phyloP scores from a whole-genome alignment of 768 basidiomycete genomes.

The Cystobasidium onofrii region DNA sequence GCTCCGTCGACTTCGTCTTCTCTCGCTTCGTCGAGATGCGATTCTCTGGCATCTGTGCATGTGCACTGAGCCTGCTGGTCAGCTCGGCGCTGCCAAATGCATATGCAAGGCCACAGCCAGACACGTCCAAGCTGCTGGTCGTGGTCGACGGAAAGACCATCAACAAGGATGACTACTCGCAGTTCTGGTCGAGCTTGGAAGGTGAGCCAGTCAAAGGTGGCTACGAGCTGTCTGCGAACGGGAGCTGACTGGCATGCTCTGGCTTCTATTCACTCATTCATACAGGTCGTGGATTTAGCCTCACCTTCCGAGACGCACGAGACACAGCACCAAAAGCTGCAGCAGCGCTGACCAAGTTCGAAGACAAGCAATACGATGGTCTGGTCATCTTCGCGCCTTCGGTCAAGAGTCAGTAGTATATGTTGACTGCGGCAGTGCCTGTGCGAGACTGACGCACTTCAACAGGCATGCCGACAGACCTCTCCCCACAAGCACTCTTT shows the following conservation, averaged over 20 bases:
- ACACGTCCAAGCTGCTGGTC: conserved; percentile 7
- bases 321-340: conserved; percentile 60
- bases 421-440: neutral
- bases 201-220: conserved; percentile 7
- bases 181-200: conserved; percentile 26
- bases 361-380: conserved; percentile 68
- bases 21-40: neutral
- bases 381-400: conserved; percentile 78
- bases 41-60: neutral
- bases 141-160: conserved; percentile 7
- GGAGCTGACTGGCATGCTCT: neutral
- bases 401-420: conserved; percentile 61
- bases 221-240: neutral
- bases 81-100: neutral
- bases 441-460: neutral
- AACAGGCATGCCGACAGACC: conserved; percentile 62
- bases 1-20: neutral
- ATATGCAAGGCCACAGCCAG: neutral
- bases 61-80: neutral
- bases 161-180: neutral
- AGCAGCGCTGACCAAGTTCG: conserved; percentile 50
- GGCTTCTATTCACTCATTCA: neutral
- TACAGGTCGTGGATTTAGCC: conserved; percentile 73
- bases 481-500: conserved; percentile 72
- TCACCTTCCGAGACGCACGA: conserved; percentile 78